Base-by-base conservation (phyloP, 176 grass and related monocot genomes). In the Dactylis glomerata region DNA sequence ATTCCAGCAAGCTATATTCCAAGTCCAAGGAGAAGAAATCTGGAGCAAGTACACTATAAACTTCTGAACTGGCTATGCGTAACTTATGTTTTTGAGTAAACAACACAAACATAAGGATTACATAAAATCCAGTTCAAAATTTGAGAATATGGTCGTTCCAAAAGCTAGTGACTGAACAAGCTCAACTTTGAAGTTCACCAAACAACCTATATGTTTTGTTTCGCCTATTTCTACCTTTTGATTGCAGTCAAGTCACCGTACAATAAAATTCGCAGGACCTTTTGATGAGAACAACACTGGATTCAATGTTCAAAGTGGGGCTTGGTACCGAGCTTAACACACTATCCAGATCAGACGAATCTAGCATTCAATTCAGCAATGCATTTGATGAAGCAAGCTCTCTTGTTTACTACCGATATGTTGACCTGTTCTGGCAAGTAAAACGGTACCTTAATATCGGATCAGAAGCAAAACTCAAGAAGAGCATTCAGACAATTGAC, bases 261-360 rank as follows among this genome's bases (percentile, higher is more conserved):
- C 52, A 38, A 34, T 10, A 76, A 1, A 20, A 28, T 45, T 8
- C 55, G 71, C 92, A 94, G 92, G 83, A 91, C 8, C 64, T 87
- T 40, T 74, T 94, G 37, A 91, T 94, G 89, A 94, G 70, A 71
- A 31, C 89, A 69, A 91, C 88, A 49, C 81, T 94, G 86, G 92
- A 94, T 79, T 89, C 92, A 16, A 94, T 94, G 69, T 91, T 94
- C 64, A 80, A 86, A 81, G 83, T 94, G 41, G 92, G 86, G 40
- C 88, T 91, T 9, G 89, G 83, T 81, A 64, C 87, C 5, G 89
- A 91, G 45, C 76, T 94, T 38, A 77, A 91, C 71, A 89, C 86
- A 41, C 70, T 91, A 38, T 78, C 70, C 8, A 81, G 83, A 36
- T 86, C 80, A 61, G 75, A 76, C 36, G 32, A 86, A 78, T 68